phyloP scores from a whole-genome alignment of 1,284 basidiomycete species.

The Butyriboletus appendiculatus region DNA sequence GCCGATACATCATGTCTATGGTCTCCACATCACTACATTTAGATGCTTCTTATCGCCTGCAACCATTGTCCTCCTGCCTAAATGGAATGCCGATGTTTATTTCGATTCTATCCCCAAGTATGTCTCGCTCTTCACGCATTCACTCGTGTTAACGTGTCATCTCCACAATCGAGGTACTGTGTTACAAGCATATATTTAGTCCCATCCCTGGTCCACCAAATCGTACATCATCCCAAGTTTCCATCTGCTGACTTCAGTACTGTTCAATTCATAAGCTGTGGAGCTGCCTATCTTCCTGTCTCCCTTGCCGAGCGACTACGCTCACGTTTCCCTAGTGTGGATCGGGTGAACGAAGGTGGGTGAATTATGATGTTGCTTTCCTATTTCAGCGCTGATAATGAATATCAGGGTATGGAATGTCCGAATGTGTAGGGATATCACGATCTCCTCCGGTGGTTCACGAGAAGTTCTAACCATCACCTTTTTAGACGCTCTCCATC shows the following conservation, averaged over 20 bases:
- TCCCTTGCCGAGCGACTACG: conserved; percentile 48
- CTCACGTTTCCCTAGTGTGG: conserved; percentile 38
- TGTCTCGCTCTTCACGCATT: conserved; percentile 6
- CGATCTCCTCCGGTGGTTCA: not conserved
- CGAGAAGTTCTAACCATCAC: not conserved
- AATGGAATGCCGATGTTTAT: conserved; percentile 56
- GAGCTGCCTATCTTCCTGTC: conserved; percentile 68
- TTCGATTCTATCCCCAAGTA: conserved; percentile 48
- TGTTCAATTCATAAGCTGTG: conserved; percentile 46
- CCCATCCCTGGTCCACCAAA: conserved; percentile 66
- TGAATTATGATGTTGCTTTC: not conserved
- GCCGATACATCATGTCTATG: conserved; percentile 71
- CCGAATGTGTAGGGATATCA: conserved; percentile 58
- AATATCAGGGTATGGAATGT: conserved; percentile 68
- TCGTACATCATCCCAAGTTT: conserved; percentile 56
- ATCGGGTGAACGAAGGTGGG: conserved; percentile 51
- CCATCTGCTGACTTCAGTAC: conserved; percentile 55
- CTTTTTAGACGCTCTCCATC: conserved; percentile 55
- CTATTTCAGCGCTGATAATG: not conserved
- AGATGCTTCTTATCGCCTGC: conserved; percentile 44
- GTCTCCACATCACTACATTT: conserved; percentile 56
- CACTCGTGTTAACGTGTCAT: not conserved
- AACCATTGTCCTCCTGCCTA: conserved; percentile 56
- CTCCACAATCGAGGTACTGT: conserved; percentile 43
- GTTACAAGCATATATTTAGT: conserved; percentile 53